Evolutionary conservation across 1,284 basidiomycete species (phyloP).

Genomic region (Leucoagaricus sp.): DNA sequence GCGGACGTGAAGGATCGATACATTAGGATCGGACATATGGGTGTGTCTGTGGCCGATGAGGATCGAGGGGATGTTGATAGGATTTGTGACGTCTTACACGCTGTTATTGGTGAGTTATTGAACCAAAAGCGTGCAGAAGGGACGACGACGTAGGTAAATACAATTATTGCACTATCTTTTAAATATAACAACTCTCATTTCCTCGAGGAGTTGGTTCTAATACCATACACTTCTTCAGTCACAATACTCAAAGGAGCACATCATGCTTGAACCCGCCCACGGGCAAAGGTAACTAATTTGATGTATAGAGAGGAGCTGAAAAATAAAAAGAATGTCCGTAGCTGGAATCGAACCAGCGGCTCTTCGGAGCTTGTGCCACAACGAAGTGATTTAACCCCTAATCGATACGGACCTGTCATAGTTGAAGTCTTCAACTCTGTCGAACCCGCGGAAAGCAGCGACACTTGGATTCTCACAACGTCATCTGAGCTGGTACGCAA

Average conservation of each 20-base stretch:
- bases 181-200: no score
- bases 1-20: slow-evolving; percentile 78
- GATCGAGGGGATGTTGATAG: slow-evolving; percentile 26
- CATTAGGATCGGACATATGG: slow-evolving; percentile 63
- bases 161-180: background rate
- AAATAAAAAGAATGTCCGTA: slow-evolving; percentile 19
- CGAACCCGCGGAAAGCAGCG: background rate
- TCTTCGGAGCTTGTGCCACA: slow-evolving; percentile 17
- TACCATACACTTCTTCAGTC: no score
- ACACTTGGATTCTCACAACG: no score
- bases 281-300: no score
- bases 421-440: no score
- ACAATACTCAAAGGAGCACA: no score
- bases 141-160: background rate
- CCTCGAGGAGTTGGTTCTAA: no score
- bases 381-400: slow-evolving; percentile 21
- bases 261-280: no score
- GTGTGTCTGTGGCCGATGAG: slow-evolving; percentile 27
- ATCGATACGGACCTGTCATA: slow-evolving; percentile 17
- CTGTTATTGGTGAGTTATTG: slow-evolving; percentile 20
- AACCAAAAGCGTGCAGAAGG: slow-evolving; percentile 3
- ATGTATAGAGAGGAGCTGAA: background rate
- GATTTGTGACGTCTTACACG: slow-evolving; percentile 22
- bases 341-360: slow-evolving; percentile 25
- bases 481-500: no score